Base-by-base conservation (phyloP, 441 rosid species). In the Erodium texanum region DNA sequence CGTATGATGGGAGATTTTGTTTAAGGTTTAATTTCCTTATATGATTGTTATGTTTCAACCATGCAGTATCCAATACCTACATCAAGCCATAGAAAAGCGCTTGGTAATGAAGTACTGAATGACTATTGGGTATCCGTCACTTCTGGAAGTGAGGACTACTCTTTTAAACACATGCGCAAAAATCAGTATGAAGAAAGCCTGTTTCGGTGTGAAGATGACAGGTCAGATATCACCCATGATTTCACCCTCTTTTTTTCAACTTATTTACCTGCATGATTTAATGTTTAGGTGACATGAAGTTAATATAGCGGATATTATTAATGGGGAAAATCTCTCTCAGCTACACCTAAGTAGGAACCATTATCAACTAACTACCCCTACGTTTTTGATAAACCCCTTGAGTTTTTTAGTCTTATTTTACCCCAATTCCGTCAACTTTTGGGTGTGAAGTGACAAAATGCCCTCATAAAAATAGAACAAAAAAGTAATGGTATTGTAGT, bases 101-200 rank as follows among this genome's bases (percentile, higher is more conserved):
- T 90, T 81, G 99, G 92, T 67, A 81, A 78, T 76, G 84, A 82
- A 76, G 95, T 95, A 64, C 83, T 95, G 79, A 95, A 95, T 84
- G 97, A 92, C 74, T 81, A 90, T 81, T 95, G 97, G 98, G 98
- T 92, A 62, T 92, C 99, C 27, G 96, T 95, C 59, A 95, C 99
- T 73, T 95, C 97, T 70, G 99, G 99, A 78, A 95, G 98, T 85
- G 99, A 92, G 81, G 99, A 95, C 79, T 95, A 95, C 86, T 92
- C 99, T 58, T 95, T 95, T 69, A 95, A 92, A 72, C 99, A 95
- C 82, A 95, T 90, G 98, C 93, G 97, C 66, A 95, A 90, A 81
- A 95, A 95, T 79, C 97, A 92, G 76, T 95, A 95, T 73, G 99
- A 92, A 83, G 99, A 95, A 84, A 90, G 96, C 81, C 84, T 95